Base-by-base conservation (phyloP, 169 alveolate genomes). In the Amoebophrya sp. region DNA sequence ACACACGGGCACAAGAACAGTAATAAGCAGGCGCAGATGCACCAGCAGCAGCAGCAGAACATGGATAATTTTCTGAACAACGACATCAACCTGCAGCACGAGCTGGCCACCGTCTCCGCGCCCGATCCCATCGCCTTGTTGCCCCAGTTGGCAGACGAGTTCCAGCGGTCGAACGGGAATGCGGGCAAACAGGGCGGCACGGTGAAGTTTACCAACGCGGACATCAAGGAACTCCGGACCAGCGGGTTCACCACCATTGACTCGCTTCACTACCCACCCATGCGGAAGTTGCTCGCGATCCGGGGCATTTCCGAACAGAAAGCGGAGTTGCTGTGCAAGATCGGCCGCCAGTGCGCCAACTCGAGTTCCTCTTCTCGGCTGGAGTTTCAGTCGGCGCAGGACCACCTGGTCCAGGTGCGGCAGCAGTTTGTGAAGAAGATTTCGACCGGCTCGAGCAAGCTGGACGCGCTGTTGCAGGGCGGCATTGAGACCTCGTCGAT, bases 401-500 rank as follows among this genome's bases (percentile, higher is more conserved):
- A 66, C 10, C 83, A 66, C 35, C 35, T 94, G 89, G 89, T 89
- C 77, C 66, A 92, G 41, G 89, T 90, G 92, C 32, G 95, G 94
- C 66, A 94, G 89, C 39, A 94, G 92, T n/a, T n/a, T n/a, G 55
- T 92, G 38, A 89, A 92, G 90, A 25, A 93, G 77, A 94, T 99
- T 89, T 96, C 99, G 39, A 97, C 99, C 25, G 99, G 99, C 40
- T 96, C 99, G 18, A 94, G 94, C 23, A 96, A 97, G 90, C 95
- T 99, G 77, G 99, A 99, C 94, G 94, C 97, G 55, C 95, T 98
- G 66, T 95, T 99, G 77, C 97, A 98, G 93, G 99, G 99, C 25
- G 99, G 99, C 40, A 95, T 99, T 40, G 99, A 99, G 93, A 96
- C 99, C 0, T 98, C 98, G 41, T 95, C 94, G 89, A 97, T 99